Conservation (phyloP, 2,329 filamentous ascomycete genomes). For the Apiospora kogelbergensis region DNA sequence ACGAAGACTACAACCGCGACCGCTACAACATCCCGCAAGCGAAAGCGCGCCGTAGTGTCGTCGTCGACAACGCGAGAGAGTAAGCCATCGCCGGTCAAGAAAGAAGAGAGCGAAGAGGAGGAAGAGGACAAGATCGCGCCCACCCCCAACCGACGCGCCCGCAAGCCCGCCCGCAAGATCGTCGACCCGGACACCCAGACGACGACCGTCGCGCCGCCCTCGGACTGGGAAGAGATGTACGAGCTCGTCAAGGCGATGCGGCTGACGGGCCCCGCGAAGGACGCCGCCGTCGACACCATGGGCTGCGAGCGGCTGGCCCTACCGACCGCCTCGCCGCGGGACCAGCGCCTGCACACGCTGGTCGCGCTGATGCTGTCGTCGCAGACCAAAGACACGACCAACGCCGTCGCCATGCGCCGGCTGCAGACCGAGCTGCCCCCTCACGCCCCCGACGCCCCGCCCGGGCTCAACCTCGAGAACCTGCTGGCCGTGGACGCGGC, state of each 20-base stretch:
- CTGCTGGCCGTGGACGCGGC: conserved; percentile 70
- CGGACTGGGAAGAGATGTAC: conserved; percentile 74
- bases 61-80: neutral
- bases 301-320: conserved; percentile 80
- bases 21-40: conserved; percentile 19
- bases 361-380: conserved; percentile 87
- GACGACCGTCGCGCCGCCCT: conserved; percentile 23
- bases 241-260: conserved; percentile 76
- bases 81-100: neutral
- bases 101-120: conserved; percentile 15
- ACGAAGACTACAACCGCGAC: conserved; percentile 12
- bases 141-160: conserved; percentile 15
- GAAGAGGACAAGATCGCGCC: conserved; percentile 8
- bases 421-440: conserved; percentile 73
- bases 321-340: conserved; percentile 45
- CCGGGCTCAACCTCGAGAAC: conserved; percentile 71
- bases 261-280: conserved; percentile 52
- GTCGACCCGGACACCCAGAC: conserved; percentile 22
- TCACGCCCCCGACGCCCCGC: conserved; percentile 40
- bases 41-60: conserved; percentile 23
- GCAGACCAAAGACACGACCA: conserved; percentile 92
- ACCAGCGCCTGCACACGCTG: conserved; percentile 81
- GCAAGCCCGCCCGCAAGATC: conserved; percentile 28
- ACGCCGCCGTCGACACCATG: conserved; percentile 96
- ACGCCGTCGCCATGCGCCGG: conserved; percentile 76